Evolutionary conservation across 1,139 yeast species (phyloP), one percentile per base, ranked within the genome.

Genomic region (Nadsonia commutata): DNA sequence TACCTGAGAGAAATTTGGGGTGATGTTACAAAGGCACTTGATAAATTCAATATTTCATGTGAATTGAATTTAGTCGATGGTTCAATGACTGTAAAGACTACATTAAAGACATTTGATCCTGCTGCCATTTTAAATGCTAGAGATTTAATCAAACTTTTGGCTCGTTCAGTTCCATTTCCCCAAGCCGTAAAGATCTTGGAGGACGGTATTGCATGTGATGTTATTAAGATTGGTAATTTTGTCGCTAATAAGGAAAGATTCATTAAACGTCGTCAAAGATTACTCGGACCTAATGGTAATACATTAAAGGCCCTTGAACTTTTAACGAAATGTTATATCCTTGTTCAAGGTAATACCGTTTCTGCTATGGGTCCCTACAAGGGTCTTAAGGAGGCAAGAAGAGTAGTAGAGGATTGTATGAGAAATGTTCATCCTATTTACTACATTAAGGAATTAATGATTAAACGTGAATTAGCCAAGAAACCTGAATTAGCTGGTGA

Each of bases 331-430:
- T 90, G 98, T 66, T 90, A 90, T 60, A 82, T 90, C 48, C 71
- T 90, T 50, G 98, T 90, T 4, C 99, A 90, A 65, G 99, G 99
- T 58, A 86, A 83, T 61, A 90, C 99, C 0, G 99, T 90, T 3
- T 78, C 95, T 48, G 93, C 82, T 20, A 90, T 90, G 98, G 99
- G 99, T 11, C 93, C 95, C 19, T 88, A 69, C 66, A 84, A 82
- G 59, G 98, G 98, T 2, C 69, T 90, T 51, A 90, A 93, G 60
- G 94, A 83, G 51, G 78, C 85, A 8, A 77, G 98, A 62, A 74
- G 97, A 58, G 88, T 90, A 31, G 95, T 90, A 36, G 98, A 90
- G 60, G 98, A 90, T 59, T 90, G 98, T 64, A 90, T 90, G 99
- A 76, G 73, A 58, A 90, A 90, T 57, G 72, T 90, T 18, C 99